Evolutionary conservation across 148 eudicot species (phyloP), one percentile per base, ranked within the genome.

Genomic region (Pouteria glomerata): DNA sequence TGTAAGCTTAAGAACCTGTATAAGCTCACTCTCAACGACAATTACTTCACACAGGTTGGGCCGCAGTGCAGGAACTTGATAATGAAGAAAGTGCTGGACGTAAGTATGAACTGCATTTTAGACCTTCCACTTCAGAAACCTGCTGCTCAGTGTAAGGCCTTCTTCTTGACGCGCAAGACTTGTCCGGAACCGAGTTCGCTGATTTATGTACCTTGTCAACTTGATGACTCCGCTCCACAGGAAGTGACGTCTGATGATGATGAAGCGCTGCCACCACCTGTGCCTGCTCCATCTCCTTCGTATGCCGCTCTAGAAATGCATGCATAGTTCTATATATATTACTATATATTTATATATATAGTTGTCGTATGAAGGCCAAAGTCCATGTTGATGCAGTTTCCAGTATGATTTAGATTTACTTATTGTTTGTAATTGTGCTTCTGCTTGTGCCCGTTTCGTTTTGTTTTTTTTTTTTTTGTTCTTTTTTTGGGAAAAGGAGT

Each of bases 41-140:
- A 83, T 66, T 86, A 83, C 44, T 81, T 86, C 37, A 83, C 90
- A 0, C 73, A 81, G 70, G 87, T 86, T 51, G 90, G 87, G 29
- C 84, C 84, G 0, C 62, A 61, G 47, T 86, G 90, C 69, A 72
- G 83, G 80, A 67, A 79, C 30, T 50, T 86, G 74, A 73, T 83
- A 23, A 31, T 21, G 0, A 69, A 41, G 6, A 69, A 68, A 0
- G 61, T 66, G 50, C 78, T 86, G 63, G 79, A 83, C 42, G 80
- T 83, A 0, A 67, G 16, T 2, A 61, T 37, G 57, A 83, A 86
- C 42, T 86, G 89, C 55, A 75, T 86, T 48, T 24, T 45, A 35
- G 87, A 76, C 37, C 80, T 79, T 39, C 87, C 80, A 0, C 4
- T 39, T 5, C 87, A 86, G 23, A 81, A 65, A 39, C 41, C 69